A percentile compares a stretch with the other conserved stretches of the same genome.
These are phyloP conservation scores for Ustilago hordei DNA, from an alignment of 1,284 basidiomycete species.

Conservation along the genomic window DNA sequence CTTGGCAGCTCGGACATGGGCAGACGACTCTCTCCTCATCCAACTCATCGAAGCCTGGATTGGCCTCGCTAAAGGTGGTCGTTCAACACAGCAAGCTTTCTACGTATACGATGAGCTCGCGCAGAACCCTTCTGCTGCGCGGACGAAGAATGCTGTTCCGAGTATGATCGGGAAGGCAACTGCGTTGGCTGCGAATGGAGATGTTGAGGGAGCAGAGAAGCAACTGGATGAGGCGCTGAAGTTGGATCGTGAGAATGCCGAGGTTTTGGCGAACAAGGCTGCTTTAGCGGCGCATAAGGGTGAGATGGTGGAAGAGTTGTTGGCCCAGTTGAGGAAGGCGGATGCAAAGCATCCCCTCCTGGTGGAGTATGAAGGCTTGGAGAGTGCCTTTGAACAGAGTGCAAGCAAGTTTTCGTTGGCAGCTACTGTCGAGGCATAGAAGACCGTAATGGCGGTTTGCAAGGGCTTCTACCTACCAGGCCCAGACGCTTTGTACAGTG, in stretches of 20 bases:
- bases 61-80: slow-evolving; percentile 61
- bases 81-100: slow-evolving; percentile 67
- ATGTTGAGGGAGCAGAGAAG: slow-evolving; percentile 41
- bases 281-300: slow-evolving; percentile 29
- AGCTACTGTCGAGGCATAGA: slow-evolving; percentile 19
- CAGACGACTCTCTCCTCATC: slow-evolving; percentile 67
- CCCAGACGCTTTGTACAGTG: not conserved
- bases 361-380: slow-evolving; percentile 24
- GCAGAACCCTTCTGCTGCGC: slow-evolving; percentile 53
- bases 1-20: slow-evolving; percentile 62
- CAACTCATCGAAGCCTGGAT: slow-evolving; percentile 68
- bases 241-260: slow-evolving; percentile 39
- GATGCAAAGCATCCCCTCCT: slow-evolving; percentile 35
- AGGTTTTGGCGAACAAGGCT: slow-evolving; percentile 50
- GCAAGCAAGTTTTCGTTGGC: slow-evolving; percentile 30
- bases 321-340: slow-evolving; percentile 24
- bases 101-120: slow-evolving; percentile 69
- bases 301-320: slow-evolving; percentile 7
- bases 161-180: slow-evolving; percentile 63
- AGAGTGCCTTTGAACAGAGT: slow-evolving; percentile 28
- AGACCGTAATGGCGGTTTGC: not conserved
- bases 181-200: slow-evolving; percentile 53
- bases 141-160: slow-evolving; percentile 46
- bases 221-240: slow-evolving; percentile 52
- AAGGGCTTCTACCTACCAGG: not conserved